Evolutionary conservation across 2,329 filamentous ascomycete species (phyloP).

Genomic region (Fusarium albidum): DNA sequence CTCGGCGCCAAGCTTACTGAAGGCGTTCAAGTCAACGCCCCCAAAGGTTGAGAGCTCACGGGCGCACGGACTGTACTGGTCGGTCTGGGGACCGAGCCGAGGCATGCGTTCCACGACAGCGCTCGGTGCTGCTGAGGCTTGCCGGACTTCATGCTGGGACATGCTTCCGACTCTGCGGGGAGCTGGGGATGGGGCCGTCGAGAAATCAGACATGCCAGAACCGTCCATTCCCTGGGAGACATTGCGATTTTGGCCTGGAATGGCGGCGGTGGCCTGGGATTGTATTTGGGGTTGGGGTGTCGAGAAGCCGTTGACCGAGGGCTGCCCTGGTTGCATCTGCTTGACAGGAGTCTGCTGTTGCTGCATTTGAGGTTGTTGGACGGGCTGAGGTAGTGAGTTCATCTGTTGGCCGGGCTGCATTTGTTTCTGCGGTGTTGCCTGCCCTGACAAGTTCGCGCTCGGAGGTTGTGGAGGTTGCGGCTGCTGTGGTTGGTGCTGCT

Average conservation of each 20-base stretch:
- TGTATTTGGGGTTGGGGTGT: conserved; percentile 44
- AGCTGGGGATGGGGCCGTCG: conserved; percentile 55
- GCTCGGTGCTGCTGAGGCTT: conserved; percentile 28
- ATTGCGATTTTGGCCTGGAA: conserved; percentile 55
- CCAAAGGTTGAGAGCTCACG: conserved; percentile 70
- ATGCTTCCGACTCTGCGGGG: conserved; percentile 52
- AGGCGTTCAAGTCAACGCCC: conserved; percentile 73
- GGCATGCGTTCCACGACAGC: conserved; percentile 43
- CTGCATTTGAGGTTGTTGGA: conserved; percentile 40
- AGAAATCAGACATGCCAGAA: conserved; percentile 48
- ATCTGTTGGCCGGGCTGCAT: conserved; percentile 46
- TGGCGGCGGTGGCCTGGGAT: conserved; percentile 30
- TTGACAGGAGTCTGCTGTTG: conserved; percentile 50
- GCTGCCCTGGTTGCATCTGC: conserved; percentile 52
- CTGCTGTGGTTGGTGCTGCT: conserved; percentile 44
- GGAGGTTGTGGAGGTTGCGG: conserved; percentile 50
- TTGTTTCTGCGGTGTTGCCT: conserved; percentile 44
- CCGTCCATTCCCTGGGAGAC: conserved; percentile 60
- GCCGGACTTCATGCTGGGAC: conserved; percentile 46
- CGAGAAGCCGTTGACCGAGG: conserved; percentile 48
- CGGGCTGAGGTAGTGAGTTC: conserved; percentile 48
- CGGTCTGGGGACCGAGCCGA: conserved; percentile 55
- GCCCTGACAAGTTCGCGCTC: conserved; percentile 34
- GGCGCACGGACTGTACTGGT: conserved; percentile 64
- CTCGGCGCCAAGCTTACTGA: conserved; percentile 71